Evolutionary conservation across 2,329 filamentous ascomycete species (phyloP), one percentile per base, ranked within the genome.

Genomic region (Sporothrix schenckii): DNA sequence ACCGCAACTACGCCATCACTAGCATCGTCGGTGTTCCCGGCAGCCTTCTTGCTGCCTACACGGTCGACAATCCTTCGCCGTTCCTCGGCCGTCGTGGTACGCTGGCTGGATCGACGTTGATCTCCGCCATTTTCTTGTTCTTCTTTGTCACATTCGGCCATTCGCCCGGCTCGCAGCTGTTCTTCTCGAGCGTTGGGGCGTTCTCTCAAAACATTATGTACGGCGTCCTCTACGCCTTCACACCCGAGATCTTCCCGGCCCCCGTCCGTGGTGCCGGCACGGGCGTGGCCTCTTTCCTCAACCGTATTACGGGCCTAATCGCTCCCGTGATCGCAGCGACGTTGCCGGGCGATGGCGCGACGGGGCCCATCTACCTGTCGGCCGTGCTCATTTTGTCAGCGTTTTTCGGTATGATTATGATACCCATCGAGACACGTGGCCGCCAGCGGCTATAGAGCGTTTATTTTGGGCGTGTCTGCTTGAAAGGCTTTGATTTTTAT

Each of bases 1-100:
- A 95, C 81, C 89, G 91, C 72, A 92, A 93, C 83, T 94, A 93
- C 78, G 89, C 89, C 78, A 93, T 96, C 78, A 92, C 91, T 19
- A 91, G 90, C 53, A 82, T 92, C 50, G 86, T 89, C 63, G 92
- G 92, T 52, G 88, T 95, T 2, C 92, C 92, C 0, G 92, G 92
- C 27, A 91, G 89, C 63, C 80, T 95, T 24, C 82, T 94, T 11
- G 92, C 90, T 19, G 91, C 89, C 72, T 92, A 87, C 75, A 88
- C 91, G 1, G 92, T 92, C 58, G 86, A 91, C 77, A 83, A 88
- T 72, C 83, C 83, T 21, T 89, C 87, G 21, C 83, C 89, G 0
- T 83, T 86, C 74, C 80, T 88, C 27, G 91, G 91, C n/a, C 88
- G 91, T 49, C 90, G 88, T 73, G 89, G 89, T 70, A 92, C 91